A percentile compares a stretch with the other conserved stretches of the same genome.
Evolutionary conservation across 352 stramenopile species (phyloP).

Genomic region (Pythium utonaiense): DNA sequence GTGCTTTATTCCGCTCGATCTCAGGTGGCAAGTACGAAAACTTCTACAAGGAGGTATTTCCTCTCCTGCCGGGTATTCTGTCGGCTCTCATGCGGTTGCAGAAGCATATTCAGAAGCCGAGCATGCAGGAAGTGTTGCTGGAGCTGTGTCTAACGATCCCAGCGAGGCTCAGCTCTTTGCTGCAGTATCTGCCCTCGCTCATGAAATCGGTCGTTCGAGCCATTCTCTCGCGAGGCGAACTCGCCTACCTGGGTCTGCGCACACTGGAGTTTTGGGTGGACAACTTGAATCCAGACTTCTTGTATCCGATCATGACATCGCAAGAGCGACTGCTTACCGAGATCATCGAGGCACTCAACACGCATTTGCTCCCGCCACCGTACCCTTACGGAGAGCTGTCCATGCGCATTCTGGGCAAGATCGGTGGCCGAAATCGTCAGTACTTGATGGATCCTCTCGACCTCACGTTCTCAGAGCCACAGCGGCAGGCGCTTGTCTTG

Average conservation of each 20-base stretch:
- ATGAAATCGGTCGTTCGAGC: constrained; percentile 94
- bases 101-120: constrained; percentile 77
- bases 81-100: constrained; percentile 94
- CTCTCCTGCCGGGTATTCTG: constrained; percentile 90
- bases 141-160: constrained; percentile 97
- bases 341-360: constrained; percentile 95
- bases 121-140: constrained; percentile 91
- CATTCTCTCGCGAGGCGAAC: constrained; percentile 92
- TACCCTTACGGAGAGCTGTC: constrained; percentile 96
- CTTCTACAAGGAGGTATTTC: constrained; percentile 96
- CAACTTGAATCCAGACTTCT: constrained; percentile 97
- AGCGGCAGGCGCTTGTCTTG: constrained; percentile 48
- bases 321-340: constrained; percentile 89
- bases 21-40: constrained; percentile 97
- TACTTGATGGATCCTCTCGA: constrained; percentile 85
- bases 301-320: constrained; percentile 93
- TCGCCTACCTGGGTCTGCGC: constrained; percentile 93
- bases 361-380: constrained; percentile 93
- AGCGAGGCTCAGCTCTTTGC: constrained; percentile 90
- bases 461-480: constrained; percentile 47
- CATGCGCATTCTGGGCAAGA: constrained; percentile 96
- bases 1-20: constrained; percentile 95
- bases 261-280: constrained; percentile 99
- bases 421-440: constrained; percentile 91
- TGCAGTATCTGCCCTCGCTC: constrained; percentile 97